These are phyloP conservation scores for Saccharomycopsis malanga DNA, from an alignment of 805 yeast genomes.

Conservation along the genomic window DNA sequence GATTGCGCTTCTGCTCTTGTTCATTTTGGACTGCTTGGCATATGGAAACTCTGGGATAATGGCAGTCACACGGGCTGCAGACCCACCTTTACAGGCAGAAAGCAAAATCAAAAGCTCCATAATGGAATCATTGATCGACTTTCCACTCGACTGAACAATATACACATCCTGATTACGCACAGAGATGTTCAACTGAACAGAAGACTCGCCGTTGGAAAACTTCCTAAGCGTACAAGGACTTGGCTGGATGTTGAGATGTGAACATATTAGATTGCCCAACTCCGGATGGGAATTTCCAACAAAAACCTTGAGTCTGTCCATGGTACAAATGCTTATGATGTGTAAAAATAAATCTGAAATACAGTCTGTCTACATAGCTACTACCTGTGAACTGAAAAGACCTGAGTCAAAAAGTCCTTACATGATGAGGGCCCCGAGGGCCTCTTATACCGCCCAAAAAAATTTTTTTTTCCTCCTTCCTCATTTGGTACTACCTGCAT, in stretches of 20 bases:
- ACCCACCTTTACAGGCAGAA: constrained; percentile 92
- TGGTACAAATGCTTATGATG: constrained; percentile 17
- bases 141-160: constrained; percentile 70
- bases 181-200: constrained; percentile 81
- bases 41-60: constrained; percentile 94
- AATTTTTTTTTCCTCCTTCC: too few species aligned
- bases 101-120: constrained; percentile 85
- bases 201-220: constrained; percentile 83
- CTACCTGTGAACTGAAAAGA: too few species aligned
- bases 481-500: too few species aligned
- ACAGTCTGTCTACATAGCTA: too few species aligned
- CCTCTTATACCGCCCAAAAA: too few species aligned
- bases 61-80: constrained; percentile 90
- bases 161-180: constrained; percentile 87
- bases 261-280: constrained; percentile 30
- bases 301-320: constrained; percentile 33
- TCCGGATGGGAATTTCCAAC: constrained; percentile 32
- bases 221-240: constrained; percentile 47
- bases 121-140: constrained; percentile 68
- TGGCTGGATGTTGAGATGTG: constrained; percentile 30
- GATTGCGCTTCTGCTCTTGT: constrained; percentile 29
- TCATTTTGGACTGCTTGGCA: constrained; percentile 74
- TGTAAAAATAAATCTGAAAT: too few species aligned
- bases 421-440: too few species aligned
- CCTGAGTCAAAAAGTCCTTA: too few species aligned